These are phyloP conservation scores for Phytophthora palmivora DNA, from an alignment of 352 stramenopile species.

Conservation along the genomic window DNA sequence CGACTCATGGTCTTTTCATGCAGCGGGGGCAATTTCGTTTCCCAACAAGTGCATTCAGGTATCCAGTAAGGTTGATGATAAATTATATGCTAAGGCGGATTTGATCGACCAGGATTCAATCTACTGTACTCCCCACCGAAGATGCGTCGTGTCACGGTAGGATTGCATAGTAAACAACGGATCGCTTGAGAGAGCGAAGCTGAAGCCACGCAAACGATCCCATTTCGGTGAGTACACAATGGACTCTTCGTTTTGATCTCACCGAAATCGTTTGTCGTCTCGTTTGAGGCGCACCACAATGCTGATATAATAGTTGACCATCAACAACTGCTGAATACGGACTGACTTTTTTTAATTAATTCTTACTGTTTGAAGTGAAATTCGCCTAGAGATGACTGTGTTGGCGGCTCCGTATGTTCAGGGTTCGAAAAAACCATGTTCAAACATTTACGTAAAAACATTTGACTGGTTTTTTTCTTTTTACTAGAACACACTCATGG, in stretches of 20 bases:
- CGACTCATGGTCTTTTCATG: no score
- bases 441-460: no score
- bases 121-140: not conserved
- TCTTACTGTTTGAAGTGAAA: no score
- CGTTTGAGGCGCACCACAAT: constrained; percentile 9
- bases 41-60: no score
- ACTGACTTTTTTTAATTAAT: not conserved
- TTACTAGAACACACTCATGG: no score
- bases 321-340: not conserved
- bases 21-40: no score
- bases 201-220: not conserved
- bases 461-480: no score
- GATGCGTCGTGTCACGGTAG: no score
- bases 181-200: not conserved
- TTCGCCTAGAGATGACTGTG: constrained; percentile 11
- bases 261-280: constrained; percentile 4
- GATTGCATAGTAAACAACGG: not conserved
- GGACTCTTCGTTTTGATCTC: not conserved
- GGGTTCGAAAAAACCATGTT: no score
- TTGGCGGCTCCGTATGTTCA: constrained; percentile 10
- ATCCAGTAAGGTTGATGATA: no score
- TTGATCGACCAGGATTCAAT: no score
- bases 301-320: not conserved
- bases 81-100: no score
- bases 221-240: not conserved